Conservation (phyloP, 1,284 basidiomycete genomes). For the Wallemia hederae region DNA sequence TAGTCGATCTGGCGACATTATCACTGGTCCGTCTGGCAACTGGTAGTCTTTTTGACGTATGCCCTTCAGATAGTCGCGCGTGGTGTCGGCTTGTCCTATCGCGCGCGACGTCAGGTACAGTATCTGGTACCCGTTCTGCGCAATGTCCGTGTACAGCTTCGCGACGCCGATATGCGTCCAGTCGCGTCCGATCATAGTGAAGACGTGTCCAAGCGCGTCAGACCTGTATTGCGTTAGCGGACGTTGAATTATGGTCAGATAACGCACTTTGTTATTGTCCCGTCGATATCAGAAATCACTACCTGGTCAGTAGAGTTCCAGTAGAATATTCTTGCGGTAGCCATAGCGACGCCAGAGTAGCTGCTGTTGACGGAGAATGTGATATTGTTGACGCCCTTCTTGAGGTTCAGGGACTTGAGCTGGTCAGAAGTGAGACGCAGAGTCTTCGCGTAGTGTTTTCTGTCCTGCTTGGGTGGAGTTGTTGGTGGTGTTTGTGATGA, state of each 20-base stretch:
- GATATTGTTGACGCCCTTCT: slow-evolving; percentile 66
- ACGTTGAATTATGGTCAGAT: slow-evolving; percentile 2
- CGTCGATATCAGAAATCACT: slow-evolving; percentile 93
- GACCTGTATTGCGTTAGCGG: slow-evolving; percentile 26
- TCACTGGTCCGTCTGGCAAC: slow-evolving; percentile 87
- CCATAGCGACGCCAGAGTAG: slow-evolving; percentile 57
- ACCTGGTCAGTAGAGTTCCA: slow-evolving; percentile 76
- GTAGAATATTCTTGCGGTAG: slow-evolving; percentile 75
- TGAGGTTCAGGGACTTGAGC: slow-evolving; percentile 50
- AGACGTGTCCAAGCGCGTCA: slow-evolving; percentile 87
- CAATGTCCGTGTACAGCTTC: slow-evolving; percentile 89
- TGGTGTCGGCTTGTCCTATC: slow-evolving; percentile 93
- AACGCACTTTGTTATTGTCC: slow-evolving; percentile 83
- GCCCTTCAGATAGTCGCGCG: slow-evolving; percentile 74
- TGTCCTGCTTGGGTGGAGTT: slow-evolving; percentile 20
- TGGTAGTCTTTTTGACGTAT: slow-evolving; percentile 89
- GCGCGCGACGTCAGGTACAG: slow-evolving; percentile 94
- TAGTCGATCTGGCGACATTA: slow-evolving; percentile 91
- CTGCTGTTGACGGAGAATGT: slow-evolving; percentile 67
- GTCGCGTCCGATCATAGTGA: slow-evolving; percentile 96
- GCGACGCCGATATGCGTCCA: slow-evolving; percentile 98
- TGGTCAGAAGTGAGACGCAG: slow-evolving; percentile 59
- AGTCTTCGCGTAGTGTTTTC: slow-evolving; percentile 48
- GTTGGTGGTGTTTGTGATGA: slow-evolving; percentile 6
- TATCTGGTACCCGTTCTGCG: slow-evolving; percentile 85